A percentile compares a stretch with the other conserved stretches of the same genome.
phyloP scores from a whole-genome alignment of 140 eudicot species.

The Bidens hawaiensis region DNA sequence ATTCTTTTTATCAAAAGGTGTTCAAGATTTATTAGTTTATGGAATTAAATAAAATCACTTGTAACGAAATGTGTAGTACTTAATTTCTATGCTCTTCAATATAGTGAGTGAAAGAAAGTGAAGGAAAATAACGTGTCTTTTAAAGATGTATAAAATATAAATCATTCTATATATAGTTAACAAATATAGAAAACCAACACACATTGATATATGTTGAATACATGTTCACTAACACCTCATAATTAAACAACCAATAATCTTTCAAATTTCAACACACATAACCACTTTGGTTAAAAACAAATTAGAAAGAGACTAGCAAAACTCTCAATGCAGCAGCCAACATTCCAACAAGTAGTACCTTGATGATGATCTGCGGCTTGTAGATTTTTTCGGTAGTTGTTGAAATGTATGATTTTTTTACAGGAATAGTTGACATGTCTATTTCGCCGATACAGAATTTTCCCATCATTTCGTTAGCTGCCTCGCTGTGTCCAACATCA shows the following conservation, averaged over 20 bases:
- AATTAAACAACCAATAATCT: not conserved
- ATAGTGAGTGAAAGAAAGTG: too few species aligned
- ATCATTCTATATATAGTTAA: not conserved
- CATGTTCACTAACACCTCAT: not conserved
- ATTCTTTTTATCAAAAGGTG: too few species aligned
- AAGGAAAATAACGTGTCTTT: not conserved
- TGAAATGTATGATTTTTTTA: slow-evolving; percentile 33
- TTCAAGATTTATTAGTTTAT: too few species aligned
- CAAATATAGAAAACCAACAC: not conserved
- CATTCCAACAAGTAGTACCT: not conserved
- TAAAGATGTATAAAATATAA: not conserved
- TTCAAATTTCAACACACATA: not conserved
- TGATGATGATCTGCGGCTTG: not conserved
- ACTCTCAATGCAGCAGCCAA: not conserved
- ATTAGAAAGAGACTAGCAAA: not conserved
- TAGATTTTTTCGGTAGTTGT: not conserved
- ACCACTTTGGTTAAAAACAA: not conserved
- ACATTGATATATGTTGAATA: not conserved
- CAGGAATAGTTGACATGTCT: slow-evolving; percentile 64
- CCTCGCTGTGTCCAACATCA: not conserved
- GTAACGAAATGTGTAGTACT: too few species aligned
- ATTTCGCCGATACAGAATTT: slow-evolving; percentile 64
- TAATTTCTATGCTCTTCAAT: too few species aligned
- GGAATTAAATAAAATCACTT: too few species aligned
- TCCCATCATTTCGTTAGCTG: slow-evolving; percentile 60